Evolutionary conservation across 176 grass and related monocot species (phyloP).

Genomic region (Carex myosuroides): DNA sequence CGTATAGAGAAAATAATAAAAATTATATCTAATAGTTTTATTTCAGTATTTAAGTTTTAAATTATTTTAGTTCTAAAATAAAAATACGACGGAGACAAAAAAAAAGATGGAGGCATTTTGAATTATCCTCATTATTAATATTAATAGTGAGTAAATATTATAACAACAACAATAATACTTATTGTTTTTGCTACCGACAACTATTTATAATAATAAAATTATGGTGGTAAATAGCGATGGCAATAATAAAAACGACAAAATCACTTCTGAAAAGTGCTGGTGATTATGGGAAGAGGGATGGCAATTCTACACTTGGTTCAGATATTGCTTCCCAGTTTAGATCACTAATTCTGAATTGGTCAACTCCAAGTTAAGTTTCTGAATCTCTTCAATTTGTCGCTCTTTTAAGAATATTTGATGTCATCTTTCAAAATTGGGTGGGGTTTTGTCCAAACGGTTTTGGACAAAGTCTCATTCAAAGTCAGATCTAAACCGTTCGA

Average conservation of each 20-base stretch:
- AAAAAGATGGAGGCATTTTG: too few species aligned
- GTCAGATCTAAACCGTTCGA: fast-evolving
- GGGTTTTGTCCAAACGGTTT: too few species aligned
- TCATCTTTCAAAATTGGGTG: neutral
- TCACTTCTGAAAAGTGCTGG: neutral
- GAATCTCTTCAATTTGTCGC: neutral
- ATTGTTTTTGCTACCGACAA: neutral
- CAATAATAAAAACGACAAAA: neutral
- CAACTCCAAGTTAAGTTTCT: neutral
- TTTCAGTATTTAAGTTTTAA: too few species aligned
- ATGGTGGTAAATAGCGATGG: neutral
- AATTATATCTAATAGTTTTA: too few species aligned
- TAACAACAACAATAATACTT: neutral
- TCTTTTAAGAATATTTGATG: neutral
- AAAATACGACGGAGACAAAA: too few species aligned
- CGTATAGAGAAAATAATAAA: too few species aligned
- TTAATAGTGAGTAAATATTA: neutral
- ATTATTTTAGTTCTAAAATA: too few species aligned
- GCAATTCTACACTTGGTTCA: neutral
- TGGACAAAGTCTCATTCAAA: too few species aligned
- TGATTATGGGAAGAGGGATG: neutral
- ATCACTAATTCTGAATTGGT: neutral
- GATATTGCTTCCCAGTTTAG: neutral
- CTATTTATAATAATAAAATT: neutral
- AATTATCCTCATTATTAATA: neutral